Evolutionary conservation across 495 filamentous ascomycete genomes (phyloP).

Genomic region (Penicillium manginii): DNA sequence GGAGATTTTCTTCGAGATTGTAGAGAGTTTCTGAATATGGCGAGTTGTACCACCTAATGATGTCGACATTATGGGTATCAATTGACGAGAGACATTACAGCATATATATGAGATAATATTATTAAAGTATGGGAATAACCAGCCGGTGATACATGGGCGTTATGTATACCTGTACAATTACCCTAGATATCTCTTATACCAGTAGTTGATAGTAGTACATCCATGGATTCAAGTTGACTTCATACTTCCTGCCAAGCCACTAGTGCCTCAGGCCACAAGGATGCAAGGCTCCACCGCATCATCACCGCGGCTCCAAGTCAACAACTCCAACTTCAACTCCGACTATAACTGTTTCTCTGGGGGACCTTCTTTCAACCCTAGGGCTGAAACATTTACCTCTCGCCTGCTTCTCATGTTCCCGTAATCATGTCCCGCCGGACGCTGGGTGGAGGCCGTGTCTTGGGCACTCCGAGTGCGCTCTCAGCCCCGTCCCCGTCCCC

Average conservation of each 20-base stretch:
- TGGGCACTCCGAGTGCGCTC: slow-evolving; percentile 80
- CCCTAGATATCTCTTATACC: too few relatives aligned
- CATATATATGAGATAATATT: too few relatives aligned
- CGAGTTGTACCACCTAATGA: too few relatives aligned
- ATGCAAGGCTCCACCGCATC: slow-evolving; percentile 34
- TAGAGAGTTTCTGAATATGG: too few relatives aligned
- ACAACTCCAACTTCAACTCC: slow-evolving; percentile 5
- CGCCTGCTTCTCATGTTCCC: slow-evolving; percentile 43
- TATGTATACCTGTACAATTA: too few relatives aligned
- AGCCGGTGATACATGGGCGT: too few relatives aligned
- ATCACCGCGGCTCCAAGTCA: slow-evolving; percentile 25
- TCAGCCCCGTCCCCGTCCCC: slow-evolving; percentile 59
- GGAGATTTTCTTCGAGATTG: too few relatives aligned
- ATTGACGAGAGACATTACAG: too few relatives aligned
- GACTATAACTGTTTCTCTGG: slow-evolving; percentile 15
- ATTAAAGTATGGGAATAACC: too few relatives aligned
- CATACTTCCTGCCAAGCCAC: neutral
- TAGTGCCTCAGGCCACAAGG: slow-evolving; percentile 25
- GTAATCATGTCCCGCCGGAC: slow-evolving; percentile 77
- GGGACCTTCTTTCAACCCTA: slow-evolving; percentile 23
- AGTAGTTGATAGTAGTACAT: too few relatives aligned
- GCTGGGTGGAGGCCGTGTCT: slow-evolving; percentile 85
- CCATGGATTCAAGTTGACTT: too few relatives aligned
- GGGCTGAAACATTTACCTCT: slow-evolving; percentile 21
- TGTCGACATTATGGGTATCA: too few relatives aligned